phyloP scores from a whole-genome alignment of 1,284 basidiomycete species.

The Ceratobasidium sp. region DNA sequence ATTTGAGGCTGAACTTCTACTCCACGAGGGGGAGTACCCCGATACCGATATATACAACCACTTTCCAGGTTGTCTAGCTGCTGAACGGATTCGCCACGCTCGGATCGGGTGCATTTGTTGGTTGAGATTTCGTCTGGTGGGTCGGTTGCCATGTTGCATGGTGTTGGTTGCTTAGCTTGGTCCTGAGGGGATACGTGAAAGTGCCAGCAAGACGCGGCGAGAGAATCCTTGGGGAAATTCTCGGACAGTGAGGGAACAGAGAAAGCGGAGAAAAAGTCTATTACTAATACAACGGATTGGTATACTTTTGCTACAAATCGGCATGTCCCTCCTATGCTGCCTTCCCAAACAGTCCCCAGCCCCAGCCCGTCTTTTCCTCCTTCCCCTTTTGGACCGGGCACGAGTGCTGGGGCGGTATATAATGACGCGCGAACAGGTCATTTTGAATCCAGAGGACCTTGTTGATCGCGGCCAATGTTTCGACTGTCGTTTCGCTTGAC shows the following conservation, averaged over 20 bases:
- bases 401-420: constrained; percentile 28
- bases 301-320: constrained; percentile 6
- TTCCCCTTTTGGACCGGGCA: not conserved
- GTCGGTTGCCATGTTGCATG: not conserved
- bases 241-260: too few relatives aligned
- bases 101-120: not conserved
- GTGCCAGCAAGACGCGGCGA: not conserved
- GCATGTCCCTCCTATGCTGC: not conserved
- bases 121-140: constrained; percentile 1
- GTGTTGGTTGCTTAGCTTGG: not conserved
- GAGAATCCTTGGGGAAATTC: too few relatives aligned
- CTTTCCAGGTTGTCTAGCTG: not conserved
- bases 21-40: too few relatives aligned
- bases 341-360: constrained; percentile 33
- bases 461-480: constrained; percentile 37
- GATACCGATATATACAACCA: not conserved
- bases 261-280: not conserved
- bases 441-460: constrained; percentile 50
- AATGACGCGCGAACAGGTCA: constrained; percentile 49
- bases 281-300: constrained; percentile 11
- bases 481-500: constrained; percentile 41
- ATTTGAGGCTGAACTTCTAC: too few relatives aligned
- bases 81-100: not conserved
- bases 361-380: constrained; percentile 12
- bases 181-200: not conserved